Conservation (phyloP, 805 yeast genomes). For the Kuraishia hungarica region DNA sequence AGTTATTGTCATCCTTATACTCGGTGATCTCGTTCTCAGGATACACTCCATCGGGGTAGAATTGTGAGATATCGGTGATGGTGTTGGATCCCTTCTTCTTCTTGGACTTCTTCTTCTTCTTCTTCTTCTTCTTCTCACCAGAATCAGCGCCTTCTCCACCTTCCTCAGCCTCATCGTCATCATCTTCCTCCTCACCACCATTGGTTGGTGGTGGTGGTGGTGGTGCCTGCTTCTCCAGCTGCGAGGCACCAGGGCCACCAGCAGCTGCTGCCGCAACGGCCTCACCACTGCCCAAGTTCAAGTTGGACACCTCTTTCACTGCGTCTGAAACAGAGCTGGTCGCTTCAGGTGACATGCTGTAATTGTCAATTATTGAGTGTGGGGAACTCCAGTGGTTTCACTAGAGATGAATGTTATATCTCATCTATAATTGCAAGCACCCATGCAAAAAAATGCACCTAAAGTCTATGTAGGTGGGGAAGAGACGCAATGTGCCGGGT, state of each 20-base stretch:
- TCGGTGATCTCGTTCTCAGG: conserved; percentile 89
- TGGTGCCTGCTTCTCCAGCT: conserved; percentile 3
- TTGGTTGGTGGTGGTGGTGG: not conserved
- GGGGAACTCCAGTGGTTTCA: no score
- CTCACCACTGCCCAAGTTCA: conserved; percentile 1
- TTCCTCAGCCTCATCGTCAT: conserved; percentile 20
- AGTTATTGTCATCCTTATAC: conserved; percentile 60
- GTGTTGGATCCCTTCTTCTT: conserved; percentile 45
- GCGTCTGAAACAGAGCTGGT: conserved; percentile 1
- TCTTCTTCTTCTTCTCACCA: conserved; percentile 26
- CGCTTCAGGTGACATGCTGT: not conserved
- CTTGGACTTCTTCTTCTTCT: conserved; percentile 54
- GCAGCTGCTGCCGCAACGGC: no score
- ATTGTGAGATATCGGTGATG: conserved; percentile 52
- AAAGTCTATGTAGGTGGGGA: not conserved
- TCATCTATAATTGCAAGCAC: not conserved
- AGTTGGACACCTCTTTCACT: not conserved
- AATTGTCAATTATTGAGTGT: no score
- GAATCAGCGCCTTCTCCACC: conserved; percentile 22
- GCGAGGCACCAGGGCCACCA: conserved; percentile 5
- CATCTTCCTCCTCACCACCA: conserved; percentile 12
- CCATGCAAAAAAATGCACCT: not conserved
- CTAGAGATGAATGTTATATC: no score
- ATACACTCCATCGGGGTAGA: conserved; percentile 62
- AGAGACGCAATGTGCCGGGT: not conserved